Base-by-base conservation (phyloP, 805 yeast species). In the Saccharomycopsis synnaedendra region DNA sequence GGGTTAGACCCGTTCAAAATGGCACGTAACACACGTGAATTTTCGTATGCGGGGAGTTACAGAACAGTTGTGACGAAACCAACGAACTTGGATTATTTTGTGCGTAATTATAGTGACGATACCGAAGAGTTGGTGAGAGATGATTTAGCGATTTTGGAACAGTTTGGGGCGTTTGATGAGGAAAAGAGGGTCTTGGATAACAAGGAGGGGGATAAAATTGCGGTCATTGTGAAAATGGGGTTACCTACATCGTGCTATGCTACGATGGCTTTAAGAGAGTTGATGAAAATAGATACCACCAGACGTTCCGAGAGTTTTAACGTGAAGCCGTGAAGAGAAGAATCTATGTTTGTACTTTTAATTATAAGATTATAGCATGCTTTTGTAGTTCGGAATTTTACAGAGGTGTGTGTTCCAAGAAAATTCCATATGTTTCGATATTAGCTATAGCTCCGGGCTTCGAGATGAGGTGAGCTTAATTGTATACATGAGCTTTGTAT, bases 181-280 rank as follows among this genome's bases (percentile, higher is more conserved):
- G 19, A 33, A 5, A 45, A 48, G 27, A 40, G 48, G 38, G 19
- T 45, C 11, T 31, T 36, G 9, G 44, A 56, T 59, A 38, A 64
- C 58, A 54, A 47, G n/a, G 48, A 50, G 28, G 84, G 78, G 5
- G 59, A 62, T 1, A 77, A 74, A 49, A 67, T 71, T 0, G 97
- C 96, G 0, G 77, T 89, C 9, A 71, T 93, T 4, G 62, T 94
- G 50, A 80, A 75, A 55, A 71, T 93, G 72, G 82, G 79, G 58
- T 69, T 93, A 50, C 90, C 88, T 4, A 80, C 85, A 3, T 83
- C 96, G 35, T 81, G 94, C 5, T 93, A 93, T 63, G 99, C 99
- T 1, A 93, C 99, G 0, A 94, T 93, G 98, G 95, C 96, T 1
- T 65, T 93, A 44, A 76, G 98, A 60, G 97, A 93, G 62, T 76